Evolutionary conservation across 768 basidiomycete species (phyloP), one percentile per base, ranked within the genome.

Genomic region (Pleurotus tuoliensis): DNA sequence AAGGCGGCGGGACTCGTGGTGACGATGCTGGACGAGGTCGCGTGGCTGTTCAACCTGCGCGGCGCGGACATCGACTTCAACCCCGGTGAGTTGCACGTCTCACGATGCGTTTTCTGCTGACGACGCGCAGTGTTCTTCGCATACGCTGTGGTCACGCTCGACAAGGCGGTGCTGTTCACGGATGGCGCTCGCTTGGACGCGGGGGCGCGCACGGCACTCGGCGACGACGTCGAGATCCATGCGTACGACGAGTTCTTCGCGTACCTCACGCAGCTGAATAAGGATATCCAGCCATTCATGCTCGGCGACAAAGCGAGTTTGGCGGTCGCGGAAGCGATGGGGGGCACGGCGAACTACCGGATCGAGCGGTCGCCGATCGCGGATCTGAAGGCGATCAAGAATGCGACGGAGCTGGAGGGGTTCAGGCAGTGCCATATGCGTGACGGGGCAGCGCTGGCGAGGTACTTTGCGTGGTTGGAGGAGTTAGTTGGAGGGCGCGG

Each of bases 381-480:
- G 7, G 87, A 90, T 55, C 69, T 90, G 64, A 94, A 94, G 67
- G 69, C 92, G 1, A 82, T 92, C 63, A 94, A 94, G 72, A 93
- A 92, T 61, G 70, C 68, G 3, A 83, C 81, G 0, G 96, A 99
- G 65, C 71, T 95, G 11, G 89, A 88, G 66, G 96, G 96, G 0
- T 98, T 98, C 79, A 80, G 94, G 13, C 84, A 88, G 64, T 82
- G 80, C 52, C 93, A 99, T 66, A 84, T 96, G 30, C 82, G 95
- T 8, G 96, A 98, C 68, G 94, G 96, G 0, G 85, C 80, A 1
- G 95, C 95, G 0, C 76, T 98, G 47, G 84, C 82, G 6, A 81
- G 87, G 12, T 99, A 98, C 72, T 98, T 98, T 63, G 79, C 93
- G 0, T 99, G 96, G 97, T 77, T 99, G 1, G 94, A 98, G 69